Evolutionary conservation across 1,139 yeast species (phyloP), one percentile per base, ranked within the genome.

Genomic region (Hansenula sp.): DNA sequence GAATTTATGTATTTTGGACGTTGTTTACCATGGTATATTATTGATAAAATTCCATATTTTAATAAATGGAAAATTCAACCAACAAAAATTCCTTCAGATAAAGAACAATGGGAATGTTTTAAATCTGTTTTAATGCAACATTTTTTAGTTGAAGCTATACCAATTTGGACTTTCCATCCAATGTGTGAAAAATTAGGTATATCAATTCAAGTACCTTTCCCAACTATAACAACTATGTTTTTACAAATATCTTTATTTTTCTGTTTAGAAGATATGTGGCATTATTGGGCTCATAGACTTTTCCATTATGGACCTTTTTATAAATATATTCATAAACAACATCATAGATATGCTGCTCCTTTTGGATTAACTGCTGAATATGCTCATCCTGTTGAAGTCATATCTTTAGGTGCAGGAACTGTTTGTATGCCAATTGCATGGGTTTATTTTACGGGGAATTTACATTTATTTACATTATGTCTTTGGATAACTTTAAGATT

Each of bases 101-200:
- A 74, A 57, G 96, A 90, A 64, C 96, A 90, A 63, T 80, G 95
- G 88, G 89, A 86, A 63, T 90, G 97, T 63, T 74, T 89, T 48
- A 84, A 84, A 62, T 71, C 87, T 18, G 97, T 90, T 25, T 66
- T 90, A 42, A 73, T 82, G 37, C 84, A 94, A 24, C 97, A 90
- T 65, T 79, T 88, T 59, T 64, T 90, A 47, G 95, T 90, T 41
- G 97, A 90, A 66, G 96, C 95, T 11, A 73, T 92, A 46, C 97
- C 97, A 42, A 90, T 90, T 54, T 90, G 96, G 94, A 82, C 88
- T 39, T 90, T 90, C 77, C 97, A 92, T 62, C 95, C 96, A 42
- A 68, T 89, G 55, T 86, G 96, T 66, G 75, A 81, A 45, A 69
- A 70, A 52, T 73, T 88, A 53, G 92, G 92, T 46, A 84, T 90